Evolutionary conservation across 177 flowering plant genomes (phyloP).

Genomic region (Telopea speciosissima): DNA sequence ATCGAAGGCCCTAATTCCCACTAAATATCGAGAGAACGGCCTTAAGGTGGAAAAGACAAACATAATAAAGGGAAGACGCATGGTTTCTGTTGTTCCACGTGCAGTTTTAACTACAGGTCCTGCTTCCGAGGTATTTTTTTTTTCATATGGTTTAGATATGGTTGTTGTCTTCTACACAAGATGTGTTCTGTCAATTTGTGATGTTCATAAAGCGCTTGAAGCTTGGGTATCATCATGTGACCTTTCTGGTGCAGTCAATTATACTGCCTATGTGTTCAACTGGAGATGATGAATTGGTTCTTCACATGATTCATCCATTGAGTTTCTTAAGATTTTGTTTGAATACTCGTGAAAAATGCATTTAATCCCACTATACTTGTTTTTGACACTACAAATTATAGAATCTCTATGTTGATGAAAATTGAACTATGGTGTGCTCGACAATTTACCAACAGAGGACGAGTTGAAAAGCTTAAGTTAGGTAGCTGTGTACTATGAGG

Average conservation of each 20-base stretch:
- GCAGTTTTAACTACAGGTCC: conserved; percentile 64
- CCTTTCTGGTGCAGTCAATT: too few species aligned
- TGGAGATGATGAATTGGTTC: neutral
- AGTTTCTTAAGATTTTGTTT: neutral
- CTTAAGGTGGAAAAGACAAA: conserved; percentile 23
- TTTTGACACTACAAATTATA: neutral
- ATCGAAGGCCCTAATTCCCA: conserved; percentile 25
- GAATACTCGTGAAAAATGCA: neutral
- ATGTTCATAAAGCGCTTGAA: neutral
- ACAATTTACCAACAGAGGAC: neutral
- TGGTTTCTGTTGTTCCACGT: conserved; percentile 11
- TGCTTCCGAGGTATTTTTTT: conserved; percentile 42
- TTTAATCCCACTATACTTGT: neutral
- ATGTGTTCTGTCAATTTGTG: neutral
- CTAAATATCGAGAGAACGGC: conserved; percentile 35
- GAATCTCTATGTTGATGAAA: neutral
- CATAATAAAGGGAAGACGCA: conserved; percentile 23
- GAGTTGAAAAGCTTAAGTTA: neutral
- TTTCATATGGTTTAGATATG: neutral
- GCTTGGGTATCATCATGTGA: too few species aligned
- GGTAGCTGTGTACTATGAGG: neutral
- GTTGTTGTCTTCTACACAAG: neutral
- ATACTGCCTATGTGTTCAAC: too few species aligned
- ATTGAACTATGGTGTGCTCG: neutral
- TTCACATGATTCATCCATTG: neutral